Base-by-base conservation (phyloP, 2,329 filamentous ascomycete species). In the Ascochyta rabiei region DNA sequence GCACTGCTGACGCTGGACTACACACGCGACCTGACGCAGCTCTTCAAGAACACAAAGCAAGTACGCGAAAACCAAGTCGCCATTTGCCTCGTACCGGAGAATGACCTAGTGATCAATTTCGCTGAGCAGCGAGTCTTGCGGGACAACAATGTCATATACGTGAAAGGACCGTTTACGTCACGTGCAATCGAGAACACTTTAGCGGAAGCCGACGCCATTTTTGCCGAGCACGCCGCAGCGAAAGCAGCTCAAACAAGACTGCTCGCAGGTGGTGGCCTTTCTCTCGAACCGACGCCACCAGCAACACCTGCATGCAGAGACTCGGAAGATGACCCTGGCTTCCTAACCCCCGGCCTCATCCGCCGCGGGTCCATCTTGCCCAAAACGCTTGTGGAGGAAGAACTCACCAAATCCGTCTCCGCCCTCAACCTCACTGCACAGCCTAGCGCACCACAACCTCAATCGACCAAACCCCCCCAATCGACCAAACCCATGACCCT, bases 41-140 rank as follows among this genome's bases (percentile, higher is more conserved):
- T 71, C 7, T 63, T 63, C 21, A 53, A 56, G 2, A 39, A 52
- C 2, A 47, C 63, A 6, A 49, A 52, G 3, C 53, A 24, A 21
- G 48, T 68, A 3, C 39, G 48, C 24, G 26, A 50, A 0, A 51
- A 53, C 2, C 62, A 71, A 24, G 66, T 70, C 9, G 65, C 63
- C 2, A 60, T 73, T 10, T 74, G 70, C 40, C 55, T 72, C 0
- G 62, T 73, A 6, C 70, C 72, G 1, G 66, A 68, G 12, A 56
- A 59, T 12, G 64, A 61, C 3, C 46, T 37, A 7, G 62, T 62
- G 24, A 56, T 63, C 4, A 50, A 62, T 21, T 65, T 65, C 33
- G 53, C 65, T 6, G 56, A 47, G 1, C 21, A 64, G 12, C 42
- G 59, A 8, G 39, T 62, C 1, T 16, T 53, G 15, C 44, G 53